Evolutionary conservation across 306 rosid genomes (phyloP), one percentile per base, ranked within the genome.

Genomic region (Lathyrus oleraceus): DNA sequence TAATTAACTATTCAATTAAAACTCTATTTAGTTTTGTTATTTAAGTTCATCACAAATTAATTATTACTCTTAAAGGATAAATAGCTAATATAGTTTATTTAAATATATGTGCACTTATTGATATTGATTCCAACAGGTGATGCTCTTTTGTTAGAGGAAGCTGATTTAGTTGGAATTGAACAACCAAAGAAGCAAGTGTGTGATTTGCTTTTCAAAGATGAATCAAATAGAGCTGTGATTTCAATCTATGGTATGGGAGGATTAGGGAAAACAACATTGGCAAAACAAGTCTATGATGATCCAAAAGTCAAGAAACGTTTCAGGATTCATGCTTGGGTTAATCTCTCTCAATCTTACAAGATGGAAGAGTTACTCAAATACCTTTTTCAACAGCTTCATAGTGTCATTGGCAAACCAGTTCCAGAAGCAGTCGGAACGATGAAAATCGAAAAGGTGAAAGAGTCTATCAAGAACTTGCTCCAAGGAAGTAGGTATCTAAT

Each of bases 161-260:
- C 86, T 67, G 90, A 89, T 76, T 67, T 87, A 23, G 89, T 89
- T 16, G 91, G 96, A 9, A 78, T 87, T 42, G 91, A 85, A 39
- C 51, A 63, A 54, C 89, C 81, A 40, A 87, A 85, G 32, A 53
- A 38, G 67, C 79, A 81, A 36, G 14, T 89, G 12, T n/a, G 64
- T 60, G 73, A 78, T 16, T 60, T 80, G 80, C 78, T 89, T 51
- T 69, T 72, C 74, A 65, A 49, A 3, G 88, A 79, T 16, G 87
- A 81, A 65, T 2, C 36, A 1, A 81, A 79, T 10, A 61, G 85
- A 2, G 45, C 42, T 5, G 90, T 75, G 17, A 76, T 83, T 72
- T 81, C 90, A 5, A 67, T 85, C 57, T 47, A 40, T 52, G 90
- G 87, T 16, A 85, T 85, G 87, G 90, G 90, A 19, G 90, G 90